Evolutionary conservation across 306 rosid genomes (phyloP), one percentile per base, ranked within the genome.

Genomic region (Medicago lupulina): DNA sequence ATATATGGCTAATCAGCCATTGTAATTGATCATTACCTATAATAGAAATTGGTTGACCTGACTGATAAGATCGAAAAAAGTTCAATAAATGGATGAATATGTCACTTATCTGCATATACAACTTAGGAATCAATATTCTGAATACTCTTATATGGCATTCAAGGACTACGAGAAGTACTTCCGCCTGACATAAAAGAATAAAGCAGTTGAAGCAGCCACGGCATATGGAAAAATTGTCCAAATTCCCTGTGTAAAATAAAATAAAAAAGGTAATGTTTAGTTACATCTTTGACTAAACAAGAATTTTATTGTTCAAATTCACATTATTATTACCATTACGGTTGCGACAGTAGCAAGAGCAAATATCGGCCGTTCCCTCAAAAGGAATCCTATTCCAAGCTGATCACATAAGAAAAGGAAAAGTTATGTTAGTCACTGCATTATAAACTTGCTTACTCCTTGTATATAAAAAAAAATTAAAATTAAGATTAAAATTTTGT

Each of bases 341-440:
- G 90, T 86, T 59, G 92, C 90, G 43, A 87, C 92, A 9, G 91
- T 89, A 16, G 91, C 87, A 25, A 87, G 77, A 40, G 92, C 95
- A 80, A 84, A 84, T 14, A 89, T 39, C 17, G 92, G 92, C 44
- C 84, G 88, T 79, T 86, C 90, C 75, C 90, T 85, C 82, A 87
- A 78, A 78, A 87, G 73, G 67, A 87, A 87, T 47, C 95, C 92
- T 43, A 89, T 85, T 68, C 75, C 88, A 38, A 84, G 74, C 95
- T 87, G 87, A 63, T 64, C 58, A 43, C 47, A 55, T 2, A 68
- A 60, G 58, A 70, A 44, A 76, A 61, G 49, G 36, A 80, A 57
- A 68, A 60, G 13, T 34, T 34, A 57, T 46, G 76, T 21, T 67
- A 73, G 62, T 62, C 47, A 19, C 58, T 23, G 10, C 25, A 43